Evolutionary conservation across 331 rosid species (phyloP).

Genomic region (Prunus yedoensis): DNA sequence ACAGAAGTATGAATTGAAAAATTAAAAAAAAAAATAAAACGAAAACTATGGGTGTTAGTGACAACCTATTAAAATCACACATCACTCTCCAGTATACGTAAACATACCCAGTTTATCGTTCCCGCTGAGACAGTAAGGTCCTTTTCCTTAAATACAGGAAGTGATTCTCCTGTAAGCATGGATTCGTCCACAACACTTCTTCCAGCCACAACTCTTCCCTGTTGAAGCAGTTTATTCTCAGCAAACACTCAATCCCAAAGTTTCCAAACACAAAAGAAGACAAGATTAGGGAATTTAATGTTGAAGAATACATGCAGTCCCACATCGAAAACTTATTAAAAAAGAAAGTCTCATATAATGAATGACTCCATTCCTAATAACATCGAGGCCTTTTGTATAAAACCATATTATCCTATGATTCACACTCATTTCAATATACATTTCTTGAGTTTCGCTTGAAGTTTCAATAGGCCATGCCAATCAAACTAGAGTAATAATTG

Average conservation of each 20-base stretch:
- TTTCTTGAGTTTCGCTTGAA: not conserved
- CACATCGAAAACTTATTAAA: too few species aligned
- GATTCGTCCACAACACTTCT: slow-evolving; percentile 98
- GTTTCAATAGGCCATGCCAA: not conserved
- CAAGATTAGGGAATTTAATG: too few species aligned
- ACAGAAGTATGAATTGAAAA: not conserved
- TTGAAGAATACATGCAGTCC: too few species aligned
- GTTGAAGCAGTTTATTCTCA: slow-evolving; percentile 34
- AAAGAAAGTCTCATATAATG: too few species aligned
- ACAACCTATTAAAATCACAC: too few species aligned
- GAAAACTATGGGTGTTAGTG: too few species aligned
- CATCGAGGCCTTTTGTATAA: too few species aligned
- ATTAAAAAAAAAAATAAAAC: not conserved
- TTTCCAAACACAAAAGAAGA: slow-evolving; percentile 19
- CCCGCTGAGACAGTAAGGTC: slow-evolving; percentile 89
- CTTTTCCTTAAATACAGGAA: slow-evolving; percentile 88
- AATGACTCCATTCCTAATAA: too few species aligned
- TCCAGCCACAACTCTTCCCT: slow-evolving; percentile 90
- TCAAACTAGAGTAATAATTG: not conserved
- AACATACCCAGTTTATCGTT: slow-evolving; percentile 89
- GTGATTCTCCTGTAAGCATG: slow-evolving; percentile 99
- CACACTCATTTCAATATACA: not conserved
- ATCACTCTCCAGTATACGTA: slow-evolving; percentile 14
- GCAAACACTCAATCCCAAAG: slow-evolving; percentile 27
- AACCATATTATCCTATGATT: not conserved